Evolutionary conservation across 805 yeast genomes (phyloP).

Genomic region (Cyberlindnera meyerae): DNA sequence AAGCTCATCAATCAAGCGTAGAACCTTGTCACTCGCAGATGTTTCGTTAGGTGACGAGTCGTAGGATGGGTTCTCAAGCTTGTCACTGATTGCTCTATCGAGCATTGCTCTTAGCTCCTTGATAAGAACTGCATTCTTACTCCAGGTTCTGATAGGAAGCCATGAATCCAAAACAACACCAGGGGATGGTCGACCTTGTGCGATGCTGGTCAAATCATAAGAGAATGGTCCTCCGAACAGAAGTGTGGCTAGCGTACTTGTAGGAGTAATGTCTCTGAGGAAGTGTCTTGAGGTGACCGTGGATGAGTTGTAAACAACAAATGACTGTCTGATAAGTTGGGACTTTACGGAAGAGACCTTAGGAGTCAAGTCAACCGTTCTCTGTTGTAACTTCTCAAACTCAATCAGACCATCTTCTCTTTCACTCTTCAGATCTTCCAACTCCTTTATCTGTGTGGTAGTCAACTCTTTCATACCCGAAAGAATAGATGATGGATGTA

Average conservation of each 20-base stretch:
- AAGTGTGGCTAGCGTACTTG: conserved; percentile 64
- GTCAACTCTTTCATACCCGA: conserved; percentile 40
- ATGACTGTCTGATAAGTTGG: conserved; percentile 44
- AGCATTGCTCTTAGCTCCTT: conserved; percentile 62
- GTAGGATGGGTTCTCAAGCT: conserved; percentile 47
- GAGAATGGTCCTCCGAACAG: conserved; percentile 74
- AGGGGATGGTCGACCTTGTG: conserved; percentile 54
- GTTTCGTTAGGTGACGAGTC: conserved; percentile 13
- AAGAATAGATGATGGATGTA: conserved; percentile 81
- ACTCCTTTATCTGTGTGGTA: conserved; percentile 22
- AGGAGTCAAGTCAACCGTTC: conserved; percentile 38
- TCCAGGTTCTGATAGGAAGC: conserved; percentile 90
- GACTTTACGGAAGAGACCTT: conserved; percentile 19
- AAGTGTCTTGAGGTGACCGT: conserved; percentile 63
- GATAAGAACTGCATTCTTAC: conserved; percentile 83
- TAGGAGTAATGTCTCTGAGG: conserved; percentile 75
- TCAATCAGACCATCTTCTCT: conserved; percentile 40
- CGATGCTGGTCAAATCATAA: conserved; percentile 45
- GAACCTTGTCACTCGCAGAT: conserved; percentile 28
- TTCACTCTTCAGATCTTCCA: conserved; percentile 25
- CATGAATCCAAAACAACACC: conserved; percentile 86
- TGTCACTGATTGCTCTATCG: conserved; percentile 61
- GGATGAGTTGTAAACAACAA: conserved; percentile 58
- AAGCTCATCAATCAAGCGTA: conserved; percentile 34
- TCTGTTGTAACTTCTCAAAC: conserved; percentile 25